Base-by-base conservation (phyloP, 306 rosid genomes). In the Ormosia semicastrata region DNA sequence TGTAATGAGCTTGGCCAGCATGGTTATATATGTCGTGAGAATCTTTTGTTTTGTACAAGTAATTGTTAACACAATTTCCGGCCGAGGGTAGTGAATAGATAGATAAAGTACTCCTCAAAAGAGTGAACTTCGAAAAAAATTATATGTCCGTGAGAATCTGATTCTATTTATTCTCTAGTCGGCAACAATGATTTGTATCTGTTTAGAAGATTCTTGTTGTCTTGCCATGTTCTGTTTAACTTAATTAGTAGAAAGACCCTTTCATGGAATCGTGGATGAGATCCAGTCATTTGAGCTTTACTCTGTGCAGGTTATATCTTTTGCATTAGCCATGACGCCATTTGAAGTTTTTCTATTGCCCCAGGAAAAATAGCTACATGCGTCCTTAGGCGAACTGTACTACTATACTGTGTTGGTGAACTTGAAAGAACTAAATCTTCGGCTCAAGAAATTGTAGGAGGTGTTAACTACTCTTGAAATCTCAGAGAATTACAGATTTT, bases 101-200 rank as follows among this genome's bases (percentile, higher is more conserved):
- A 24, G 24, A 24, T 24, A 24, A 24, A 24, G 24, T 24, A 24
- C 24, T 24, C 24, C 24, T 24, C 24, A 24, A 24, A 24, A 0
- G 24, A 24, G 24, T 24, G 24, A 24, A 24, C 24, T 24, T 24
- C 1, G 24, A 1, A 24, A 24, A 24, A 24, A 0, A 0, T 1
- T 24, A 24, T 24, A 24, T 24, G 24, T 24, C 24, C 12, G 13
- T 44, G 73, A 18, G 54, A 49, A 49, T 49, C n/a, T 54, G 44
- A 11, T 57, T 67, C 5, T 66, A 15, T 64, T 41, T 66, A 46
- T 40, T 2, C 18, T 33, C 2, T 7, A 50, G 78, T 67, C 56
- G 79, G 87, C 79, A 52, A 9, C 52, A 56, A 56, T 54, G 59
- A 3, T 32, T 80, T 37, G 32, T 8, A 57, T 66, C 49, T 84